Evolutionary conservation across 345 rosid species (phyloP), one percentile per base, ranked within the genome.

Genomic region (Orychophragmus violaceus): DNA sequence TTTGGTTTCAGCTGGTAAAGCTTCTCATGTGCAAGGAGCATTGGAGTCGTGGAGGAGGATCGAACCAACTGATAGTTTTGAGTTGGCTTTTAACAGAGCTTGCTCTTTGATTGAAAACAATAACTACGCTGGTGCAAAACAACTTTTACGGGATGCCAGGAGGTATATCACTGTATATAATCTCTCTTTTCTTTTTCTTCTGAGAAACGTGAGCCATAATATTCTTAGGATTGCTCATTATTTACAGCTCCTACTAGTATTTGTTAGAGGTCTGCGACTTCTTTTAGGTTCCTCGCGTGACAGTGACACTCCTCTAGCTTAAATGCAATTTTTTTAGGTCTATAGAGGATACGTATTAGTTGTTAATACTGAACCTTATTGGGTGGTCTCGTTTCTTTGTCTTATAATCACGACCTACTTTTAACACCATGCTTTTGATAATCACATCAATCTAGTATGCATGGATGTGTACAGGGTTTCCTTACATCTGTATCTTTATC

Each of bases 71-170:
- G 78, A 83, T 81, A 82, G 77, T 71, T 90, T 75, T 78, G 91
- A 88, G 79, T 76, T 90, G 90, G 99, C 97, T 51, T 90, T 76
- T 69, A 94, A 90, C 72, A 76, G 80, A 68, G 95, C 93, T 74
- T 94, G 95, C 68, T 83, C 99, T 57, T 82, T 94, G 79, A 81
- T 90, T 67, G 96, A 88, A 70, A 77, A 66, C 58, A 72, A 79
- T 42, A 82, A 82, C 66, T 77, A 77, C 55, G 33, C 76, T 9
- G 96, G 88, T 69, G 97, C 99, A 1, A 97, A 94, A 76, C 89
- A 88, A 59, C 89, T 94, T 32, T 77, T 94, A 78, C 82, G 87
- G 36, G 64, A 85, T 9, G 96, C 97, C 6, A 82, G 75, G 74
- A 90, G 99, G 99, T 88, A 82, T n/a, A n/a, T n/a, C n/a, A n/a